phyloP scores from a whole-genome alignment of 169 alveolate species.

The Cystoisospora suis region DNA sequence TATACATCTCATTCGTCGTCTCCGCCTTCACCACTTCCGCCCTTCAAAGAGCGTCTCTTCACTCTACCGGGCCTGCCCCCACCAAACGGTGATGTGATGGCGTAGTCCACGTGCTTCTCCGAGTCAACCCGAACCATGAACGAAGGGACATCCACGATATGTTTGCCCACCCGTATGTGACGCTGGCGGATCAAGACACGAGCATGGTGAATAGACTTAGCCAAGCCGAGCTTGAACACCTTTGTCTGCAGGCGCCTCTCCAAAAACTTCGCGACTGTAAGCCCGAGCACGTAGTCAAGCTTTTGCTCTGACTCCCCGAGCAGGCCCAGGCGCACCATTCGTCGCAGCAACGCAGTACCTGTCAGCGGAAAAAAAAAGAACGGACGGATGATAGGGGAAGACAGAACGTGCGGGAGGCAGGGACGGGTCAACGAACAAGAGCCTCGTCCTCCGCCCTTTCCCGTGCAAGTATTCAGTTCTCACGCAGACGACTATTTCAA shows the following conservation, averaged over 20 bases:
- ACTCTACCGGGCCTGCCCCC: slow-evolving; percentile 98
- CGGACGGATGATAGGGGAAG: too few species aligned
- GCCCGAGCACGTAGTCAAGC: slow-evolving; percentile 98
- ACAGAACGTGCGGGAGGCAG: too few species aligned
- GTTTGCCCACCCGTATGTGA: slow-evolving; percentile 98
- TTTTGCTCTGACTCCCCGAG: slow-evolving; percentile 95
- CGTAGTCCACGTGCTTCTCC: slow-evolving; percentile 97
- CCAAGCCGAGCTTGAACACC: slow-evolving; percentile 95
- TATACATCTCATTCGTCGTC: slow-evolving; percentile 63
- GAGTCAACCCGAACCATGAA: slow-evolving; percentile 98
- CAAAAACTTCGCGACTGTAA: slow-evolving; percentile 96
- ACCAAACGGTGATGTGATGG: slow-evolving; percentile 94
- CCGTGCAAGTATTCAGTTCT: too few species aligned
- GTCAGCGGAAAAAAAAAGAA: not conserved
- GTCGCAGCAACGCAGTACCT: slow-evolving; percentile 97
- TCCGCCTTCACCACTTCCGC: slow-evolving; percentile 54
- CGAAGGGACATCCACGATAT: slow-evolving; percentile 97
- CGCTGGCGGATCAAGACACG: slow-evolving; percentile 97
- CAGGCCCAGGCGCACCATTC: slow-evolving; percentile 98
- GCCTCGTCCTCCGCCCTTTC: too few species aligned
- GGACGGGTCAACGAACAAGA: too few species aligned
- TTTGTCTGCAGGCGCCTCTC: slow-evolving; percentile 99
- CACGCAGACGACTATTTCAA: too few species aligned
- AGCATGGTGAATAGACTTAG: slow-evolving; percentile 99
- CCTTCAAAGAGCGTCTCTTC: slow-evolving; percentile 84